Evolutionary conservation across 2,329 filamentous ascomycete species (phyloP).

Genomic region (Huntiella decipiens): DNA sequence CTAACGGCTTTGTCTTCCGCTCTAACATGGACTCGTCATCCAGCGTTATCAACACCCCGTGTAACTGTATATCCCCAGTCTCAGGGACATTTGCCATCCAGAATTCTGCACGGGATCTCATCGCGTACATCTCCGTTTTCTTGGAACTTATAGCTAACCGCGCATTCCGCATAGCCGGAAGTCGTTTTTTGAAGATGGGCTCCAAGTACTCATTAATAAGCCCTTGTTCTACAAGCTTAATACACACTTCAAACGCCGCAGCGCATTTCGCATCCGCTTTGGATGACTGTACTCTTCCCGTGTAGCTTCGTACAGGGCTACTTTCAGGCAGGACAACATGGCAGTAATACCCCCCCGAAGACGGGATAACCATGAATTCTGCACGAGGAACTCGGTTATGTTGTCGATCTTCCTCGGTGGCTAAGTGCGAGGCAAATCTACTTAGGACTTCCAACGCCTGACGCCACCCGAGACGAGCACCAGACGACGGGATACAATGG

Average conservation of each 20-base stretch:
- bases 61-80: conserved; percentile 8
- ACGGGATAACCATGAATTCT: conserved; percentile 42
- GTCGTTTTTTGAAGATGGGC: conserved; percentile 49
- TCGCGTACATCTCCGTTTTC: conserved; percentile 52
- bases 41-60: conserved; percentile 37
- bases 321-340: conserved; percentile 61
- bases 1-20: conserved; percentile 41
- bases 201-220: conserved; percentile 58
- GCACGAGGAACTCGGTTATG: conserved; percentile 20
- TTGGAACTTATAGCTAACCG: conserved; percentile 63
- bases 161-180: conserved; percentile 76
- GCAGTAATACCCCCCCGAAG: conserved; percentile 45
- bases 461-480: conserved; percentile 61
- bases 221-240: conserved; percentile 43
- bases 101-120: conserved; percentile 58
- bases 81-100: conserved; percentile 41
- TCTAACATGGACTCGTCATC: conserved; percentile 34
- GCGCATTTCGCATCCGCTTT: conserved; percentile 74
- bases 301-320: conserved; percentile 49
- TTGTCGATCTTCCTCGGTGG: conserved; percentile 20
- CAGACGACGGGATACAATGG: conserved; percentile 45
- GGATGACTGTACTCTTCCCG: conserved; percentile 42
- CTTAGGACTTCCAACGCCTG: conserved; percentile 54
- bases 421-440: conserved; percentile 52
- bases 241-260: conserved; percentile 69